Percentiles rank a stretch among this genome's conserved stretches.
These are phyloP conservation scores for Verticillium klebahnii DNA, from an alignment of 2,329 filamentous ascomycete species.

Conservation along the genomic window DNA sequence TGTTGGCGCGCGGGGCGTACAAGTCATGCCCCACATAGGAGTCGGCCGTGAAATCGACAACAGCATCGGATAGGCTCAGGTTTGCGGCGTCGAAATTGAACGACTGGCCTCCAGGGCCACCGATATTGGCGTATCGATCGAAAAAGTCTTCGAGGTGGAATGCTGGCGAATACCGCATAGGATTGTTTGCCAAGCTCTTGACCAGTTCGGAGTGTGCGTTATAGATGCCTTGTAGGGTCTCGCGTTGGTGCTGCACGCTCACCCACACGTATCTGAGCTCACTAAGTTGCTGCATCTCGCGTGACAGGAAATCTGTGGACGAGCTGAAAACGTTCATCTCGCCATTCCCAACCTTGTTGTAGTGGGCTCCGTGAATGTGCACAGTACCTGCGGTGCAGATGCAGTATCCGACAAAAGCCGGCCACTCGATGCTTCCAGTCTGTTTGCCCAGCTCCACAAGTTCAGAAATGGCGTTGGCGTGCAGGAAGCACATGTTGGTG, in stretches of 20 bases:
- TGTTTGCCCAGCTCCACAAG: conserved; percentile 75
- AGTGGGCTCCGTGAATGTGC: conserved; percentile 81
- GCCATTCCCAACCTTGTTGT: conserved; percentile 51
- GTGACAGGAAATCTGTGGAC: conserved; percentile 64
- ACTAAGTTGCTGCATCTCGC: conserved; percentile 74
- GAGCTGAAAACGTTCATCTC: conserved; percentile 60
- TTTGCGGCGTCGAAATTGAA: conserved; percentile 69
- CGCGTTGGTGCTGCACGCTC: conserved; percentile 73
- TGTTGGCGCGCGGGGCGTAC: conserved; percentile 34
- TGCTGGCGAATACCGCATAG: conserved; percentile 70
- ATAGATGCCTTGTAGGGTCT: conserved; percentile 73
- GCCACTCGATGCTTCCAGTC: conserved; percentile 74
- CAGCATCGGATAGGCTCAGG: conserved; percentile 64
- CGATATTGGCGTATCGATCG: conserved; percentile 65
- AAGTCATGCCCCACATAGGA: conserved; percentile 45
- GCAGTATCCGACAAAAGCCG: conserved; percentile 81
- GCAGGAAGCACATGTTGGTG: conserved; percentile 79
- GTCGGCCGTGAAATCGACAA: conserved; percentile 56
- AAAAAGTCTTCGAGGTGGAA: conserved; percentile 88
- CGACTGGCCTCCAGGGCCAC: conserved; percentile 52
- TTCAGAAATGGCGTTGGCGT: conserved; percentile 83
- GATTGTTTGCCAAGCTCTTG: conserved; percentile 62
- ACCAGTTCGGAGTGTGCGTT: conserved; percentile 77
- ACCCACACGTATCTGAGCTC: conserved; percentile 74
- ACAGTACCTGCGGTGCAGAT: conserved; percentile 84